phyloP scores from a whole-genome alignment of 2,329 filamentous ascomycete genomes.

The Talaromyces amestolkiae region DNA sequence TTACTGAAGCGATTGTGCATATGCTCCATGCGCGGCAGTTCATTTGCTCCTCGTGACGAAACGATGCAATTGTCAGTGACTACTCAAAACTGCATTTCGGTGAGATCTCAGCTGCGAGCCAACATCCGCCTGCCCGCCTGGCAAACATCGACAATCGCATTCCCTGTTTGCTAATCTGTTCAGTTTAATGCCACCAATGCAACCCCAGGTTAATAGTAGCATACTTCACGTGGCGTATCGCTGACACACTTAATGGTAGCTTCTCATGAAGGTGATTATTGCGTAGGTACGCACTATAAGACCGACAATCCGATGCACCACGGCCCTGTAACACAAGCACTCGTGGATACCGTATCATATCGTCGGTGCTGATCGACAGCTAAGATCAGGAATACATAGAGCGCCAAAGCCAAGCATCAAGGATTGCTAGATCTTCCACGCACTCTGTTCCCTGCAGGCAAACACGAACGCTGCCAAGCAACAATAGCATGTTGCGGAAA shows the following conservation, averaged over 20 bases:
- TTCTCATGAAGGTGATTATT: neutral
- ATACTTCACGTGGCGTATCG: neutral
- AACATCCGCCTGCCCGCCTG: neutral
- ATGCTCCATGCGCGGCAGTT: neutral
- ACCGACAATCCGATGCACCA: neutral
- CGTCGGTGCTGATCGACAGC: neutral
- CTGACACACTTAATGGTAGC: neutral
- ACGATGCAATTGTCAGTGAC: neutral
- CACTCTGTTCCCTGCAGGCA: neutral
- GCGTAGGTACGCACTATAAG: neutral
- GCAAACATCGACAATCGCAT: neutral
- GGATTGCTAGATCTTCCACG: neutral
- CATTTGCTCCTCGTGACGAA: neutral
- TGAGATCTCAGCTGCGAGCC: neutral
- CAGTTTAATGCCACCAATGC: neutral
- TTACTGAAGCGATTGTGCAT: neutral
- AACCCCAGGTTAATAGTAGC: neutral
- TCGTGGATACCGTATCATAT: neutral
- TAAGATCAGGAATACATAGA: neutral
- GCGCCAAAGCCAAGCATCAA: neutral
- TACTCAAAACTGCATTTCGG: conserved; percentile 1
- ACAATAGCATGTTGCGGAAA: neutral
- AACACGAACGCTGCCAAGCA: neutral
- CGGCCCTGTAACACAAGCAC: neutral
- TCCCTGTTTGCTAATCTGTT: neutral